Evolutionary conservation across 2,329 filamentous ascomycete species (phyloP).

Genomic region (Knoxdaviesia proteae): DNA sequence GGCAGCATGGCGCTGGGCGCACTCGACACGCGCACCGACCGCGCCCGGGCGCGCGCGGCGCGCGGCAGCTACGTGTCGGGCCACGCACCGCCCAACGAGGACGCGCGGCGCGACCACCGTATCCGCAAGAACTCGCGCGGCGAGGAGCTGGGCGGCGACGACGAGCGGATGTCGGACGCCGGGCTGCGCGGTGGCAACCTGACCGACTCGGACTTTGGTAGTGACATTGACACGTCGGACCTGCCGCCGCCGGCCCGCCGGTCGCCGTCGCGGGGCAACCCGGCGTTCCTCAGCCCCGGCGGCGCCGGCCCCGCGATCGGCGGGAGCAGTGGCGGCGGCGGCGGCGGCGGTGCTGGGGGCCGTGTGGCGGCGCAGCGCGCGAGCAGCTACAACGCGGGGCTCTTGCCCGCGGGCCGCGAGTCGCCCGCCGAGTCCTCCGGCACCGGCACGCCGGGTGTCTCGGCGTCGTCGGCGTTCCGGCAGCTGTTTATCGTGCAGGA

Average conservation of each 20-base stretch:
- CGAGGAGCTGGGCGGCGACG: constrained; percentile 20
- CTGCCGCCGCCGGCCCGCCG: constrained; percentile 37
- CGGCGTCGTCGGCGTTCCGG: constrained; percentile 54
- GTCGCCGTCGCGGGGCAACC: constrained; percentile 12
- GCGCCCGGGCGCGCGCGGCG: constrained; percentile 7
- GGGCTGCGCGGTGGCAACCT: constrained; percentile 23
- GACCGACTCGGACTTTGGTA: constrained; percentile 37
- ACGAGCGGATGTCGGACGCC: constrained; percentile 31
- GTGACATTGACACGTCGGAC: constrained; percentile 46
- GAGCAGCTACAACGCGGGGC: no score
- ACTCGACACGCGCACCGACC: constrained; percentile 16
- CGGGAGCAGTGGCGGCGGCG: constrained; percentile 4
- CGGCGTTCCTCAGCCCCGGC: constrained; percentile 3
- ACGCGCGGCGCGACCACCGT: constrained; percentile 22
- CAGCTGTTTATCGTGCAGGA: constrained; percentile 74
- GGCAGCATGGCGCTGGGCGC: constrained; percentile 37
- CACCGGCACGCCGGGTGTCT: constrained; percentile 11
- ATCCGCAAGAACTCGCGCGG: constrained; percentile 27
- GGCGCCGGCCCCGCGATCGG: constrained; percentile 7
- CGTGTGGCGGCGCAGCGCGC: no score
- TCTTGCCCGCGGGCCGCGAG: no score
- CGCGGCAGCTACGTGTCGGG: constrained; percentile 31
- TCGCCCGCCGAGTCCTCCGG: no score
- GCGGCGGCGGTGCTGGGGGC: constrained; percentile 1
- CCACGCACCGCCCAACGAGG: constrained; percentile 23